Evolutionary conservation across 257 asterid genomes (phyloP).

Genomic region (Lantana camara): DNA sequence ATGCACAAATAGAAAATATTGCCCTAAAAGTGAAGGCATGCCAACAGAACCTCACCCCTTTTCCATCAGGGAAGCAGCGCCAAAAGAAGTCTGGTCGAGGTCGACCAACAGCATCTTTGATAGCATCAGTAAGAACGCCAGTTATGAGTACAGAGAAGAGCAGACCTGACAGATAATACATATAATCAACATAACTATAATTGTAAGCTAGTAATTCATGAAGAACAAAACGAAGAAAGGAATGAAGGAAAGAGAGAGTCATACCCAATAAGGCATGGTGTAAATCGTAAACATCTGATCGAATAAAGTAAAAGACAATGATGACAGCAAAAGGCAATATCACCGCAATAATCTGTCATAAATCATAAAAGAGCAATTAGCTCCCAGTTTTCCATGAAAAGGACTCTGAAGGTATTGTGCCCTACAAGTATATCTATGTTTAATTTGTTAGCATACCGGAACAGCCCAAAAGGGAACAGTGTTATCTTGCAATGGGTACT

Average conservation of each 20-base stretch:
- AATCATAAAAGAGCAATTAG: constrained; percentile 14
- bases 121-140: constrained; percentile 86
- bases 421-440: constrained; percentile 8
- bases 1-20: neutral
- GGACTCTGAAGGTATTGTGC: neutral
- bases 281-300: constrained; percentile 72
- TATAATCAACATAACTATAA: constrained; percentile 10
- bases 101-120: constrained; percentile 97
- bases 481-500: constrained; percentile 79
- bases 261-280: constrained; percentile 92
- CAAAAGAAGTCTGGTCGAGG: constrained; percentile 99
- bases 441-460: constrained; percentile 56
- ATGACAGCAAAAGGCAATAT: constrained; percentile 64
- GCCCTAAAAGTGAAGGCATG: constrained; percentile 13
- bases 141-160: constrained; percentile 79
- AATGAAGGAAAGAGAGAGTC: constrained; percentile 24
- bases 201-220: constrained; percentile 3
- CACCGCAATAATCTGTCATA: constrained; percentile 69
- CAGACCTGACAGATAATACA: constrained; percentile 59
- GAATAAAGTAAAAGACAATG: constrained; percentile 65
- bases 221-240: neutral
- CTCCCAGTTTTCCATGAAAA: constrained; percentile 24
- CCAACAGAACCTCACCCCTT: constrained; percentile 53
- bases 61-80: constrained; percentile 98
- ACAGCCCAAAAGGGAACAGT: constrained; percentile 92